phyloP scores from a whole-genome alignment of 2,329 filamentous ascomycete genomes.

The Thielaviopsis populi region DNA sequence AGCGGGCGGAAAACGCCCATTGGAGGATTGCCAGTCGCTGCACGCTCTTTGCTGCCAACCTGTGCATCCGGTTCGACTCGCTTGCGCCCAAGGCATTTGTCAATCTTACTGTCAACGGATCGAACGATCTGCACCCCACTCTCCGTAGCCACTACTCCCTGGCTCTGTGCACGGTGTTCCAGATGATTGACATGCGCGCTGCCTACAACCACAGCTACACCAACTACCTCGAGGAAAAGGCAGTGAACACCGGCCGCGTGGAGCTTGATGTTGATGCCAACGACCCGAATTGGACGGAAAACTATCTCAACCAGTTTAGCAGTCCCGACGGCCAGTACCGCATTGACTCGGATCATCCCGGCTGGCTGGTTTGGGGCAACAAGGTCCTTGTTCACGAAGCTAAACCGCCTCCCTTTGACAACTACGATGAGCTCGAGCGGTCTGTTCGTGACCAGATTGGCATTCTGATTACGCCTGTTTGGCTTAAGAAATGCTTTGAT shows the following conservation, averaged over 20 bases:
- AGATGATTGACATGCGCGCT: slow-evolving; percentile 74
- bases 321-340: slow-evolving; percentile 64
- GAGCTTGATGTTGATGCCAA: slow-evolving; percentile 57
- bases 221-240: slow-evolving; percentile 47
- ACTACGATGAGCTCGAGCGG: slow-evolving; percentile 68
- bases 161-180: slow-evolving; percentile 61
- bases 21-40: slow-evolving; percentile 94
- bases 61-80: slow-evolving; percentile 81
- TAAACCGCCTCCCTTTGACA: slow-evolving; percentile 49
- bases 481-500: slow-evolving; percentile 77
- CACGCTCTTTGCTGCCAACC: slow-evolving; percentile 76
- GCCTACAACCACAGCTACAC: slow-evolving; percentile 75
- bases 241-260: slow-evolving; percentile 57
- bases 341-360: slow-evolving; percentile 80
- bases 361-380: slow-evolving; percentile 93
- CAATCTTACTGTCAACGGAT: slow-evolving; percentile 64
- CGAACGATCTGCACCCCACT: slow-evolving; percentile 81
- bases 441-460: slow-evolving; percentile 66
- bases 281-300: slow-evolving; percentile 62
- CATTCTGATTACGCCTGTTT: slow-evolving; percentile 60
- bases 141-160: slow-evolving; percentile 68
- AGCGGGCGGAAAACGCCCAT: slow-evolving; percentile 63
- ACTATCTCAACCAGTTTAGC: slow-evolving; percentile 64
- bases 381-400: slow-evolving; percentile 66
- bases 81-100: slow-evolving; percentile 71